phyloP scores from a whole-genome alignment of 1,284 basidiomycete species.

The Ganoderma meredithae region DNA sequence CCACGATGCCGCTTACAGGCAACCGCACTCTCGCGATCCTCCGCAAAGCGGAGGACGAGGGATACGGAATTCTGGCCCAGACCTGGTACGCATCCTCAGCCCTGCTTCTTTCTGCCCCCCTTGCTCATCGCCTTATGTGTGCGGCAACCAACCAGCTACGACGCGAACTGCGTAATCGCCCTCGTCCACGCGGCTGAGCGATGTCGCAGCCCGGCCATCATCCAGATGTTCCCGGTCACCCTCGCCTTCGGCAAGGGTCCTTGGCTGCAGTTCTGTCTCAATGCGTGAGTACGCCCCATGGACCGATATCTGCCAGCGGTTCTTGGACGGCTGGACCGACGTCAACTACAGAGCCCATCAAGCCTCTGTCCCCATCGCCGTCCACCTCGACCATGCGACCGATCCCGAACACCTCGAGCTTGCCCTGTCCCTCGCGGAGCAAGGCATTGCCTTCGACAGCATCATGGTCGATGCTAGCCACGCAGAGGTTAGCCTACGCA shows the following conservation, averaged over 20 bases:
- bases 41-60: slow-evolving; percentile 49
- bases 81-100: slow-evolving; percentile 44
- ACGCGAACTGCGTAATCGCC: slow-evolving; percentile 53
- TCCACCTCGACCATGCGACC: slow-evolving; percentile 59
- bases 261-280: slow-evolving; percentile 55
- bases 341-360: slow-evolving; percentile 45
- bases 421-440: slow-evolving; percentile 52
- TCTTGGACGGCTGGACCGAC: background rate
- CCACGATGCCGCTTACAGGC: slow-evolving; percentile 28
- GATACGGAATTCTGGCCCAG: slow-evolving; percentile 55
- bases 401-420: slow-evolving; percentile 56
- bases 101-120: background rate
- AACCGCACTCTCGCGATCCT: slow-evolving; percentile 55
- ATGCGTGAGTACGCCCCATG: slow-evolving; percentile 42
- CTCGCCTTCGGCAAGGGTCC: slow-evolving; percentile 55
- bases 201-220: slow-evolving; percentile 52
- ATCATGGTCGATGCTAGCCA: slow-evolving; percentile 62
- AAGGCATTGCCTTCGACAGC: slow-evolving; percentile 56
- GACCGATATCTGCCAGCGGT: background rate
- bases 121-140: background rate
- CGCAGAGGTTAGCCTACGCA: slow-evolving; percentile 45
- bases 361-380: slow-evolving; percentile 56
- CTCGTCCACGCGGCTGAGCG: slow-evolving; percentile 56
- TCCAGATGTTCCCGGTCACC: slow-evolving; percentile 56
- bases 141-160: slow-evolving; percentile 46